Conservation (phyloP, 2,329 filamentous ascomycete genomes). For the Cladosporium sp. region DNA sequence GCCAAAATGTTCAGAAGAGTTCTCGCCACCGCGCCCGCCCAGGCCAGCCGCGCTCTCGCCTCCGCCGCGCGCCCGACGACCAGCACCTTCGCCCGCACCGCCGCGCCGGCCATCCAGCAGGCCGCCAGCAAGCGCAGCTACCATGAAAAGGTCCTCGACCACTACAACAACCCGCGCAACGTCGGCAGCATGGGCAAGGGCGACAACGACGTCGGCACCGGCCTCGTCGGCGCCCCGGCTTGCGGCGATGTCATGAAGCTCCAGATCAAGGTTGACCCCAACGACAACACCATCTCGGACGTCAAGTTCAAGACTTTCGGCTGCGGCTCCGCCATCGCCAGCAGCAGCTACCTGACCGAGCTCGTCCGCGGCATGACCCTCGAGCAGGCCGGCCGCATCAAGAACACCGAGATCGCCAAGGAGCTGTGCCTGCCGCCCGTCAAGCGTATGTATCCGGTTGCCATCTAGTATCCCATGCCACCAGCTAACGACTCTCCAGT, state of each 20-base stretch:
- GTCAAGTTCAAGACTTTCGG: slow-evolving; percentile 99
- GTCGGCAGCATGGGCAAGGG: slow-evolving; percentile 74
- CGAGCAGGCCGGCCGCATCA: slow-evolving; percentile 85
- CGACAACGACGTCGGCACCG: slow-evolving; percentile 78
- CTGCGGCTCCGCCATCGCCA: slow-evolving; percentile 90
- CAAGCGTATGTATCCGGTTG: slow-evolving; percentile 52
- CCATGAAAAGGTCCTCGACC: slow-evolving; percentile 70
- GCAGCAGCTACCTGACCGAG: slow-evolving; percentile 89
- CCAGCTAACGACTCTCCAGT: slow-evolving; percentile 42
- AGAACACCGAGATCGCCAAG: slow-evolving; percentile 97
- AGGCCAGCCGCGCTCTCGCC: slow-evolving; percentile 45
- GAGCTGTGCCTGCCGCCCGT: slow-evolving; percentile 86
- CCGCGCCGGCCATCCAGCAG: slow-evolving; percentile 34
- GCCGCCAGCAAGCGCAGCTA: slow-evolving; percentile 45
- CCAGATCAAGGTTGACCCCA: slow-evolving; percentile 84
- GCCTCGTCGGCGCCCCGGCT: slow-evolving; percentile 83
- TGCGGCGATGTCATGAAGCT: slow-evolving; percentile 93
- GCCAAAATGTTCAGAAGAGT: slow-evolving; percentile 53
- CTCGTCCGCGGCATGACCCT: slow-evolving; percentile 92
- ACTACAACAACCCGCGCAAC: slow-evolving; percentile 74
- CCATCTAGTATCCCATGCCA: slow-evolving; percentile 33
- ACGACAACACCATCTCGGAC: slow-evolving; percentile 81
- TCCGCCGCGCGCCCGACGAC: slow-evolving; percentile 43
- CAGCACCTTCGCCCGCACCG: slow-evolving; percentile 36
- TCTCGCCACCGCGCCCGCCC: slow-evolving; percentile 47